A percentile compares a stretch with the other conserved stretches of the same genome.
These are phyloP conservation scores for Solanum tarapatanum DNA, from an alignment of 257 asterid species.

Conservation along the genomic window DNA sequence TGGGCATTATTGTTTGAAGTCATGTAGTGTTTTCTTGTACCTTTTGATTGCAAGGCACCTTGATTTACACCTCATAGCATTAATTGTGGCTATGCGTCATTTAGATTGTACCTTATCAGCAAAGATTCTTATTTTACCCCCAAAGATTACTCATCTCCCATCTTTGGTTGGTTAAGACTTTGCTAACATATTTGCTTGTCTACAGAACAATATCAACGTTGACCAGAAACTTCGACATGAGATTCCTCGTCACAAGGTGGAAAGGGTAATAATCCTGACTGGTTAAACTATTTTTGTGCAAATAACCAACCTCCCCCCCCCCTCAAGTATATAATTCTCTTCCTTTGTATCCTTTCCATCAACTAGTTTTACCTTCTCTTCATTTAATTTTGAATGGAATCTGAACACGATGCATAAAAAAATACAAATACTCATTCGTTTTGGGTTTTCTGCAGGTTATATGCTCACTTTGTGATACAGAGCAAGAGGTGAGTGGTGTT, in stretches of 20 bases:
- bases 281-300: neutral
- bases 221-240: slow-evolving; percentile 68
- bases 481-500: slow-evolving; percentile 61
- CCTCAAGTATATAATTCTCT: neutral
- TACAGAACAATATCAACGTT: slow-evolving; percentile 49
- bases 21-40: neutral
- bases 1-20: neutral
- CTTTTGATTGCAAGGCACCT: neutral
- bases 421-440: neutral
- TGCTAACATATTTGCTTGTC: neutral
- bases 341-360: neutral
- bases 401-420: neutral
- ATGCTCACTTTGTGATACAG: slow-evolving; percentile 77
- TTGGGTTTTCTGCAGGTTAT: slow-evolving; percentile 37
- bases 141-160: neutral
- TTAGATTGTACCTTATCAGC: neutral
- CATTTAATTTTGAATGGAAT: neutral
- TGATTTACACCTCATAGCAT: neutral
- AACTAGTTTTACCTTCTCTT: neutral
- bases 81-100: neutral
- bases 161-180: neutral
- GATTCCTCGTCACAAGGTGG: slow-evolving; percentile 62
- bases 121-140: neutral
- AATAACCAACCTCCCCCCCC: neutral
- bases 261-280: slow-evolving; percentile 28